These are phyloP conservation scores for Pseudocercospora pini-densiflorae DNA, from an alignment of 2,329 filamentous ascomycete genomes.

Conservation along the genomic window DNA sequence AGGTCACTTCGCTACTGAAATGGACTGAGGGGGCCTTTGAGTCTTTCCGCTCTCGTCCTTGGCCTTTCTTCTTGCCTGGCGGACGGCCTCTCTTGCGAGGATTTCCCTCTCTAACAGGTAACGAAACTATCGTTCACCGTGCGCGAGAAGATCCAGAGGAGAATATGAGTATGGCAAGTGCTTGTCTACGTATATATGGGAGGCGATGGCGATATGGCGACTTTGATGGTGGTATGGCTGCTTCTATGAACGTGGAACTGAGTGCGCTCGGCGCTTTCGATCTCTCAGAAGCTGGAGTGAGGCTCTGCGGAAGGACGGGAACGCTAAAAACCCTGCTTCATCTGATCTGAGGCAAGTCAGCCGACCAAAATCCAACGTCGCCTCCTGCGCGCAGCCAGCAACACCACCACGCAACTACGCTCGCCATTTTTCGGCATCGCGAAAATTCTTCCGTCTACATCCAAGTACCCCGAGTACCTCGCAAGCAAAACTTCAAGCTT, in stretches of 20 bases:
- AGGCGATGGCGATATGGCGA: not conserved
- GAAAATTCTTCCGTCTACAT: not conserved
- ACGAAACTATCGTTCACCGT: slow-evolving; percentile 2
- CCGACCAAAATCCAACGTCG: not conserved
- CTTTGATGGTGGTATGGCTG: not conserved
- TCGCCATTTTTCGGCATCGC: not conserved
- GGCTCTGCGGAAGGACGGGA: slow-evolving; percentile 13
- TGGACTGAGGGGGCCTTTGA: not conserved
- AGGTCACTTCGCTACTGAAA: not conserved
- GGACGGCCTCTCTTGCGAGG: not conserved
- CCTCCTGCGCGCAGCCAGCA: not conserved
- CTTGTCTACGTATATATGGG: not conserved
- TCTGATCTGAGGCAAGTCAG: not conserved
- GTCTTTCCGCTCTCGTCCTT: not conserved
- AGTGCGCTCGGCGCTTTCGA: not conserved
- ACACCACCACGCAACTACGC: not conserved
- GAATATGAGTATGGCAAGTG: not conserved
- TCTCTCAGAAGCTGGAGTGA: not conserved
- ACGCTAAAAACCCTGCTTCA: not conserved
- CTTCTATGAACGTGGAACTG: not conserved
- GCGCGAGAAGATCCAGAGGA: not conserved
- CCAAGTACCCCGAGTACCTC: not conserved
- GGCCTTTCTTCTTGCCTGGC: not conserved
- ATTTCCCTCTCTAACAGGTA: not conserved
- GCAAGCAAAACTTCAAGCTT: not conserved